Evolutionary conservation across 176 grass and related monocot genomes (phyloP), one percentile per base, ranked within the genome.

Genomic region (Rhynchospora breviuscula): DNA sequence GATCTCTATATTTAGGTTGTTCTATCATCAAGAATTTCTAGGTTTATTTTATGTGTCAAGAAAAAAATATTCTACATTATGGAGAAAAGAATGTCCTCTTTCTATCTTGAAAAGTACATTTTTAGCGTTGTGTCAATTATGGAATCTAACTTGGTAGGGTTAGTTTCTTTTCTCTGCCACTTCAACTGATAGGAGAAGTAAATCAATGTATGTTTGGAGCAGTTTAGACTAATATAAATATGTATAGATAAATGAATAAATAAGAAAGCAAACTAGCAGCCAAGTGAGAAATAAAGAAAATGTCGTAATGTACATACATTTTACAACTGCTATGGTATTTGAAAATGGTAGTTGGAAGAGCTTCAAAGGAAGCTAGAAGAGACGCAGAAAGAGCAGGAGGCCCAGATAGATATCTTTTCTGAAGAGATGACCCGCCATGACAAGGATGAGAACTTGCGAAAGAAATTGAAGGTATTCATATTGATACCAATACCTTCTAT

Each of bases 401-500:
- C 96, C 45, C 62, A 95, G 69, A 99, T 99, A 0, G 91, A 92
- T 26, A 89, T 99, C 47, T 99, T 99, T 87, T 91, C 96, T 45
- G 96, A 99, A 85, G 96, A 99, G 92, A 95, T 93, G 81, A 91
- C 8, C 54, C 89, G 89, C 2, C 88, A 93, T 60, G 93, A 91
- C 64, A 82, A 72, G 86, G 96, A 99, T 52, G 96, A 95, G 62
- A 88, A 81, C 79, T 84, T 99, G 83, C 86, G 86, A 62, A 88
- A 91, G 57, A 99, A 99, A 79, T 83, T 99, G 44, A 99, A 95
- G 96, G 96, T 93, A 90, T 80, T 26, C 31, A 52, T 26, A 82
- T 49, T 46, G 6, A 22, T 78, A 44, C 69, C 4, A 45, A 29
- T 19, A 43, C 21, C 12, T 13, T 35, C 29, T 11, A 14, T 58